These are phyloP conservation scores for Sorghum bicolor DNA, from an alignment of 176 grass and related monocot species.

Conservation along the genomic window DNA sequence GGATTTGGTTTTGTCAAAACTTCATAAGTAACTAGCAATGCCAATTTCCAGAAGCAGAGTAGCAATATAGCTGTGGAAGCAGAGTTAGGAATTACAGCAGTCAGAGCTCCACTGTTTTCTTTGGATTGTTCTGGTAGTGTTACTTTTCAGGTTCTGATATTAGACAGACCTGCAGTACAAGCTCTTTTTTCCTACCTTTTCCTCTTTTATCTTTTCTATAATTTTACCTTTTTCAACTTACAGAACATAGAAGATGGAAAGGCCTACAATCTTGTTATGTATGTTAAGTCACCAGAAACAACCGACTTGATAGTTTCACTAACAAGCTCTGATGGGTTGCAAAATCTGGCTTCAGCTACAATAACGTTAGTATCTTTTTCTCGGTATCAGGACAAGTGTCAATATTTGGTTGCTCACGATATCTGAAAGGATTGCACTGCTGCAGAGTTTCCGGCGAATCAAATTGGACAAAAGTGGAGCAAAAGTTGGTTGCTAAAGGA, in stretches of 20 bases:
- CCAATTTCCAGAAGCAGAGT: background rate
- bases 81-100: background rate
- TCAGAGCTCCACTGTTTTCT: background rate
- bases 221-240: conserved; percentile 26
- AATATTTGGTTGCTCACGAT: background rate
- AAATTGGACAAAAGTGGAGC: conserved; percentile 51
- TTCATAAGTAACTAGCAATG: background rate
- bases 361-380: conserved; percentile 46
- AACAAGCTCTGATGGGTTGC: conserved; percentile 56
- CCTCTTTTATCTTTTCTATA: background rate
- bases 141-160: background rate
- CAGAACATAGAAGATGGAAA: conserved; percentile 95
- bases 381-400: background rate
- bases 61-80: background rate
- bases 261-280: conserved; percentile 78
- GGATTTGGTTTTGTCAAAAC: background rate
- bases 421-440: background rate
- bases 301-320: conserved; percentile 57
- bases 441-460: conserved; percentile 28
- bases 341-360: conserved; percentile 46
- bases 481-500: conserved; percentile 31
- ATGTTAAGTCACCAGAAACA: conserved; percentile 54
- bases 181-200: background rate
- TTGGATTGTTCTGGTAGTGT: background rate
- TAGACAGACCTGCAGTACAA: background rate